Conservation (phyloP, 768 basidiomycete species). For the Lactarius hatsudake region DNA sequence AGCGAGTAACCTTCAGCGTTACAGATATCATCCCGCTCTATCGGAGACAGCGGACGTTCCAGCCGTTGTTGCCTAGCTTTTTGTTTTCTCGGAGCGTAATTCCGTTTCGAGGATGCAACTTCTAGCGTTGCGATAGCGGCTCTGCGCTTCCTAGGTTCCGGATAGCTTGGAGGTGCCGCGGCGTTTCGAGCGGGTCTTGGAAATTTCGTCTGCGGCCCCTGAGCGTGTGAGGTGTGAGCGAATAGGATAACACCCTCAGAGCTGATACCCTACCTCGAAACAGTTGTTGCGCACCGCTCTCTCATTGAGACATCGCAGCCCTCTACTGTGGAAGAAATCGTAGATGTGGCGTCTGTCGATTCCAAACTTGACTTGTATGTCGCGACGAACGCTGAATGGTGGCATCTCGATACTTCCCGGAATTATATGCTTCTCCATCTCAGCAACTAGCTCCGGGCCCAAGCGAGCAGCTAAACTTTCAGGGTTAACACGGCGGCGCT, state of each 20-base stretch:
- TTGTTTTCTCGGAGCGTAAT: slow-evolving; percentile 14
- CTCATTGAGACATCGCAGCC: slow-evolving; percentile 33
- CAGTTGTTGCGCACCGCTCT: slow-evolving; percentile 24
- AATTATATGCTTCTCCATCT: slow-evolving; percentile 67
- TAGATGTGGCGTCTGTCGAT: slow-evolving; percentile 75
- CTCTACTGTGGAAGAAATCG: slow-evolving; percentile 70
- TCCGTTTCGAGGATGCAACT: slow-evolving; percentile 10
- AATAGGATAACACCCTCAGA: neutral
- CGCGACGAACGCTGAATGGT: slow-evolving; percentile 63
- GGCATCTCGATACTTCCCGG: slow-evolving; percentile 75
- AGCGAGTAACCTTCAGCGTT: neutral
- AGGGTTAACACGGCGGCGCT: slow-evolving; percentile 57
- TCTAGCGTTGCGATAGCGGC: slow-evolving; percentile 18
- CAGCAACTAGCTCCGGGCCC: slow-evolving; percentile 62
- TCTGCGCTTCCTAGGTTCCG: slow-evolving; percentile 22
- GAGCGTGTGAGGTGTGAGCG: neutral
- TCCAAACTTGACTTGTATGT: slow-evolving; percentile 65
- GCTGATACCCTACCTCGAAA: slow-evolving; percentile 20
- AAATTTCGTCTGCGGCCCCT: slow-evolving; percentile 6
- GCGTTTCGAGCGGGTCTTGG: slow-evolving; percentile 15
- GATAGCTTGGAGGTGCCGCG: slow-evolving; percentile 1
- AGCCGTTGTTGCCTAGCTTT: slow-evolving; percentile 9
- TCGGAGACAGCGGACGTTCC: slow-evolving; percentile 4
- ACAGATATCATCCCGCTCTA: neutral
- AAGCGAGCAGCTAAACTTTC: slow-evolving; percentile 66